Evolutionary conservation across 1,284 basidiomycete genomes (phyloP), one percentile per base, ranked within the genome.

Genomic region (Inonotus hispidus): DNA sequence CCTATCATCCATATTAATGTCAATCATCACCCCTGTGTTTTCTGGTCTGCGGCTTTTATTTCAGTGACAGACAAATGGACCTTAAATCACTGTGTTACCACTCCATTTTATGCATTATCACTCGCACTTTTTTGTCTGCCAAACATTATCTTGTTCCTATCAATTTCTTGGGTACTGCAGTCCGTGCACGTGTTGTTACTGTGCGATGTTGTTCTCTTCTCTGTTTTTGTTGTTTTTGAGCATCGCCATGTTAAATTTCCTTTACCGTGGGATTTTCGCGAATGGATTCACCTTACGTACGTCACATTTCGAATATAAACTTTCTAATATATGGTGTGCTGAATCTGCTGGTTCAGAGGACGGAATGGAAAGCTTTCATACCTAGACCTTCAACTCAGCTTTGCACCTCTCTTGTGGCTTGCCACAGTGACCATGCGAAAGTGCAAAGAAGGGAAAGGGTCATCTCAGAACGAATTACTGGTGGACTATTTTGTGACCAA

Each of bases 31-130:
- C 53, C 19, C 43, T 55, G 39, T 25, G 46, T 29, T 3, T 11
- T 50, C 37, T 11, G 25, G 21, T 52, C 39, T 16, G n/a, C 47
- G n/a, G 49, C 29, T 52, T 37, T 23, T 39, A 27, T 21, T 23
- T 25, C 41, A 13, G 46, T 53, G 16, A 23, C 41, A 43, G 16
- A 32, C 32, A 32, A 2, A 43, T n/a, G 56, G 56, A 58, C 56
- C 38, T 58, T 46, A 38, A 45, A 46, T 32, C 21, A 35, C 14
- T 54, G 25, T 59, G 58, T 60, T 45, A 47, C 35, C 52, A 55
- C 21, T 38, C 13, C 58, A 38, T 39, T 25, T n/a, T 43, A 16
- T 43, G 7, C 41, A 43, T 43, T 11, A 19, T 43, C 19, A 43
- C 41, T 14, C 19, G 11, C 16, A 16, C 16, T 43, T 43, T 16